phyloP scores from a whole-genome alignment of 2,329 filamentous ascomycete genomes.

The Apiospora malaysiana region DNA sequence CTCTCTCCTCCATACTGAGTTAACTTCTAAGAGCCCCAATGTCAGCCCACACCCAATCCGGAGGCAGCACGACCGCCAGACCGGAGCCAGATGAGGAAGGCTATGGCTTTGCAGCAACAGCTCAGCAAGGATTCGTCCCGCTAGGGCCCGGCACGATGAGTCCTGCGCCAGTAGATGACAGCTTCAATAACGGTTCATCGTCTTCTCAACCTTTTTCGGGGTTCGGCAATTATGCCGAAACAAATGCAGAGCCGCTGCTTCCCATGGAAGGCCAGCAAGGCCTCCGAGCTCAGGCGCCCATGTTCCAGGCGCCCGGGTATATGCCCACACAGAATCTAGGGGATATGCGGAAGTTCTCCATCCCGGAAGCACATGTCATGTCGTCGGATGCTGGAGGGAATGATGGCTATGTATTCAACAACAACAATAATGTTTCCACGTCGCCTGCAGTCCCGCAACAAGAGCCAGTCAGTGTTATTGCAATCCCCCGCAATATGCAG shows the following conservation, averaged over 20 bases:
- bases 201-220: not conserved
- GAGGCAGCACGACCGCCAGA: not conserved
- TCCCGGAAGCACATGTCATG: not conserved
- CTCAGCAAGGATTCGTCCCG: not conserved
- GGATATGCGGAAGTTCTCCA: not conserved
- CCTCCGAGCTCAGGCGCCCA: not conserved
- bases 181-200: not conserved
- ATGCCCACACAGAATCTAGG: not conserved
- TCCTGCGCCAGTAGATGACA: not conserved
- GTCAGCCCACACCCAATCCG: not conserved
- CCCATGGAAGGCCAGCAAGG: not conserved
- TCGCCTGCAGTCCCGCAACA: not conserved
- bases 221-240: not conserved
- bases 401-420: not conserved
- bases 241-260: not conserved
- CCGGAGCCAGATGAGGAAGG: not conserved
- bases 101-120: not conserved
- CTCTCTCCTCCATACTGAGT: too few species aligned
- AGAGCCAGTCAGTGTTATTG: not conserved
- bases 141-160: not conserved
- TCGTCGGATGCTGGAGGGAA: not conserved
- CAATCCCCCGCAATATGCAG: not conserved
- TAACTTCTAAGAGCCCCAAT: not conserved
- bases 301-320: not conserved
- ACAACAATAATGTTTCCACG: not conserved